phyloP scores from a whole-genome alignment of 169 alveolate genomes.

The Plasmodium knowlesi region DNA sequence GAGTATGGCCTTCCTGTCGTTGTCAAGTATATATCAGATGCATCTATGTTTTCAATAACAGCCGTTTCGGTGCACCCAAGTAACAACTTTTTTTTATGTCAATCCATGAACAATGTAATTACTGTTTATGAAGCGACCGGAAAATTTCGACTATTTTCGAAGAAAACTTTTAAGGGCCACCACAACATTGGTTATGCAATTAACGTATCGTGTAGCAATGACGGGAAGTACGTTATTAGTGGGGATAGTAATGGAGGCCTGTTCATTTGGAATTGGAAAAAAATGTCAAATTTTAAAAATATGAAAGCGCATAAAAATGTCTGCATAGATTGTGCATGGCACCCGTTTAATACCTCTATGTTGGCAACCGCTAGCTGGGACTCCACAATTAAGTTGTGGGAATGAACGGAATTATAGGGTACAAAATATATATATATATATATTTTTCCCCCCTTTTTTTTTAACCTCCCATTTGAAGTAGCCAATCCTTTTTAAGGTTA shows the following conservation, averaged over 20 bases:
- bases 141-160: slow-evolving; percentile 89
- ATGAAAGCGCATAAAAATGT: slow-evolving; percentile 95
- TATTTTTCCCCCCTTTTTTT: not conserved
- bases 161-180: slow-evolving; percentile 96
- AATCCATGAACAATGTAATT: slow-evolving; percentile 95
- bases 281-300: slow-evolving; percentile 91
- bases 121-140: slow-evolving; percentile 94
- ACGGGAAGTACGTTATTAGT: slow-evolving; percentile 94
- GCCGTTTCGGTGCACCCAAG: slow-evolving; percentile 94
- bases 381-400: slow-evolving; percentile 96
- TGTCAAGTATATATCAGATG: slow-evolving; percentile 95
- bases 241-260: slow-evolving; percentile 97
- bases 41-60: slow-evolving; percentile 95
- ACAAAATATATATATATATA: not conserved
- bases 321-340: slow-evolving; percentile 96
- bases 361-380: slow-evolving; percentile 98
- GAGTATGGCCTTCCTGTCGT: slow-evolving; percentile 97
- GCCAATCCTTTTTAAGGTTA: not conserved
- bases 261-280: slow-evolving; percentile 98
- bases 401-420: slow-evolving; percentile 77
- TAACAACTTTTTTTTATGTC: slow-evolving; percentile 94
- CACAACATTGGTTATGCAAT: slow-evolving; percentile 95
- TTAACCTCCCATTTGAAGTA: not conserved
- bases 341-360: slow-evolving; percentile 94
- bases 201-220: slow-evolving; percentile 94